A percentile compares a stretch with the other conserved stretches of the same genome.
phyloP scores from a whole-genome alignment of 2,329 filamentous ascomycete genomes.

The Cercospora sp. region DNA sequence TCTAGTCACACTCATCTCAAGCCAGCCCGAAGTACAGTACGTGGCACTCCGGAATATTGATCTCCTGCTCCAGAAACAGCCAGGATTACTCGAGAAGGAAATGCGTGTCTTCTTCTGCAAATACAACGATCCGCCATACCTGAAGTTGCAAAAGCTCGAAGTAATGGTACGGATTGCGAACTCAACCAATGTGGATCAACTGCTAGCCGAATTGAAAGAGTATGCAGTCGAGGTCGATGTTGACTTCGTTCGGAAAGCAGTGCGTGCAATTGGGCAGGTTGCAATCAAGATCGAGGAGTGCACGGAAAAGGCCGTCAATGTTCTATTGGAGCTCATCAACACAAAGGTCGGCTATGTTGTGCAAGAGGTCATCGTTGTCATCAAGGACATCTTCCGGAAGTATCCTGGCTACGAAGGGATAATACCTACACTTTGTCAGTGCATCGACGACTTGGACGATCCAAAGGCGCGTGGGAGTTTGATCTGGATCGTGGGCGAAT shows the following conservation, averaged over 20 bases:
- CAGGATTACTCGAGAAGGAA: conserved; percentile 95
- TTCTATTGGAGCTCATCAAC: conserved; percentile 87
- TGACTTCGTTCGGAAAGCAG: conserved; percentile 93
- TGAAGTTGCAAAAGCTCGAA: conserved; percentile 96
- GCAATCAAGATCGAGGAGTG: conserved; percentile 97
- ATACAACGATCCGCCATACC: conserved; percentile 96
- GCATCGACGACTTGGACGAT: conserved; percentile 96
- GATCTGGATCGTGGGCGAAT: conserved; percentile 99
- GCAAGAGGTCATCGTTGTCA: conserved; percentile 97
- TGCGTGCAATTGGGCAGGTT: conserved; percentile 95
- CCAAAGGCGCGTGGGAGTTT: conserved; percentile 84
- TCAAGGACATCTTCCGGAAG: conserved; percentile 97
- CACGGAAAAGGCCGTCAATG: conserved; percentile 93
- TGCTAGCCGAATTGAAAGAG: conserved; percentile 91
- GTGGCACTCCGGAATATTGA: conserved; percentile 96
- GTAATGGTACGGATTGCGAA: conserved; percentile 99
- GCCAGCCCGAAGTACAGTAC: conserved; percentile 95
- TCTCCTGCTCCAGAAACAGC: conserved; percentile 89
- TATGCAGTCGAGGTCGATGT: conserved; percentile 98
- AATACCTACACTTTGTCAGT: conserved; percentile 92
- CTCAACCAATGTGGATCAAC: conserved; percentile 91
- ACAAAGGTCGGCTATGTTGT: conserved; percentile 99
- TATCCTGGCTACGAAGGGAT: conserved; percentile 98
- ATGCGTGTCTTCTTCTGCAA: conserved; percentile 99
- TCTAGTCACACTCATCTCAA: conserved; percentile 91